Evolutionary conservation across 2,329 filamentous ascomycete species (phyloP).

Genomic region (Simplicillium sp.): DNA sequence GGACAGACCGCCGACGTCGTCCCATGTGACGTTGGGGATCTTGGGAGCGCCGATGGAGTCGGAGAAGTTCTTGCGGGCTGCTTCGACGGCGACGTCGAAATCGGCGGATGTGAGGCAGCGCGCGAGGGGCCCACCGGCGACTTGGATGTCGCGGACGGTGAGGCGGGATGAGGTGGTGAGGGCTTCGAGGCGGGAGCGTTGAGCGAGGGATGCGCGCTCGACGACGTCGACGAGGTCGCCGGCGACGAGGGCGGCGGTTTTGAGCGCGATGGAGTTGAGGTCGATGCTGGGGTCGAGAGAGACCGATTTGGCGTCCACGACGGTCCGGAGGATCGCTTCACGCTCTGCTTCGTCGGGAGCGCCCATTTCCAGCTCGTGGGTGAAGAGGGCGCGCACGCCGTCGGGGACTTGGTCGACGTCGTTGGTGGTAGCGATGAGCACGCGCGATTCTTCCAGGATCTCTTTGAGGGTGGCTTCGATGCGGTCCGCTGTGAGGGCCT

Average conservation of each 20-base stretch:
- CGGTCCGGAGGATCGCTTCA: constrained; percentile 74
- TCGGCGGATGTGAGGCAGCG: constrained; percentile 73
- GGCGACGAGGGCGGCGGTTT: constrained; percentile 90
- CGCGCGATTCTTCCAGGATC: constrained; percentile 67
- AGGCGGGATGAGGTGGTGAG: constrained; percentile 47
- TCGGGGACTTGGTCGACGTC: constrained; percentile 93
- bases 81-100: constrained; percentile 88
- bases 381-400: constrained; percentile 81
- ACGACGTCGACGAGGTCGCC: constrained; percentile 92
- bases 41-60: constrained; percentile 96
- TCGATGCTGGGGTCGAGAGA: constrained; percentile 78
- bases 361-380: constrained; percentile 87
- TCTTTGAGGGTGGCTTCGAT: constrained; percentile 81
- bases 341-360: constrained; percentile 89
- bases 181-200: constrained; percentile 63
- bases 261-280: constrained; percentile 75
- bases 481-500: constrained; percentile 82
- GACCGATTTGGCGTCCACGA: constrained; percentile 67
- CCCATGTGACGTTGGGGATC: constrained; percentile 94
- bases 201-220: constrained; percentile 74
- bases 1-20: constrained; percentile 85
- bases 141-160: constrained; percentile 72
- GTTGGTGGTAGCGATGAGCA: constrained; percentile 87
- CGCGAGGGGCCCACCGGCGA: constrained; percentile 74
- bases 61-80: constrained; percentile 94